phyloP scores from a whole-genome alignment of 208 protist species.

The Sergeia podlipaevii region DNA sequence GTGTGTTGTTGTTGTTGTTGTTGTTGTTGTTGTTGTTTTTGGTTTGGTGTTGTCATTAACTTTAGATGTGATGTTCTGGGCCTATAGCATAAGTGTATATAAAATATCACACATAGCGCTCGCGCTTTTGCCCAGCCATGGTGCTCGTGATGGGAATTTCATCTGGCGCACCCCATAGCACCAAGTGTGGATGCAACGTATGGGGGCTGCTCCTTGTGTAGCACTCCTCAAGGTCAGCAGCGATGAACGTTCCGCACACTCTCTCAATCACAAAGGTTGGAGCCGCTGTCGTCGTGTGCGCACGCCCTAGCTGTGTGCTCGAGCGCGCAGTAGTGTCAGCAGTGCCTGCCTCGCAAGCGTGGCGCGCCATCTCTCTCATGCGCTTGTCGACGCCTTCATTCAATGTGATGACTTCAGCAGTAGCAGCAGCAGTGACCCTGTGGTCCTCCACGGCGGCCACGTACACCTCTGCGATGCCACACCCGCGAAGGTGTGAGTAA shows the following conservation, averaged over 20 bases:
- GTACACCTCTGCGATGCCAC: constrained; percentile 55
- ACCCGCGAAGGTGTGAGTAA: constrained; percentile 43
- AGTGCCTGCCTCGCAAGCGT: neutral
- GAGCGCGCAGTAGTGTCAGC: neutral
- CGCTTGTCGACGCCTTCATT: no score
- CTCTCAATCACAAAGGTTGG: constrained; percentile 30
- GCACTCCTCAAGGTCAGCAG: constrained; percentile 34
- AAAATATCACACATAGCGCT: no score
- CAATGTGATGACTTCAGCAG: no score
- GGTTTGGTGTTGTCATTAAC: neutral
- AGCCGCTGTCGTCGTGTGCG: neutral
- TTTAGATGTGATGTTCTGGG: no score
- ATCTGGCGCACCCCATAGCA: no score
- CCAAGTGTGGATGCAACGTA: no score
- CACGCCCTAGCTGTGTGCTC: neutral
- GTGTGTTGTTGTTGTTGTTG: neutral
- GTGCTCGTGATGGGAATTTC: no score
- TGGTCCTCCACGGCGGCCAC: constrained; percentile 9
- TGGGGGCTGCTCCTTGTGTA: no score
- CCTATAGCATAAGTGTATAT: no score
- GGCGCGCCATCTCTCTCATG: neutral
- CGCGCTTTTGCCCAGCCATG: no score
- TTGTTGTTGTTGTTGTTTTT: constrained; percentile 8
- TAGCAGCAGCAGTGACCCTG: neutral
- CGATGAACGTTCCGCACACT: constrained; percentile 27